Base-by-base conservation (phyloP, 805 yeast species). In the Ogataea ganodermae region DNA sequence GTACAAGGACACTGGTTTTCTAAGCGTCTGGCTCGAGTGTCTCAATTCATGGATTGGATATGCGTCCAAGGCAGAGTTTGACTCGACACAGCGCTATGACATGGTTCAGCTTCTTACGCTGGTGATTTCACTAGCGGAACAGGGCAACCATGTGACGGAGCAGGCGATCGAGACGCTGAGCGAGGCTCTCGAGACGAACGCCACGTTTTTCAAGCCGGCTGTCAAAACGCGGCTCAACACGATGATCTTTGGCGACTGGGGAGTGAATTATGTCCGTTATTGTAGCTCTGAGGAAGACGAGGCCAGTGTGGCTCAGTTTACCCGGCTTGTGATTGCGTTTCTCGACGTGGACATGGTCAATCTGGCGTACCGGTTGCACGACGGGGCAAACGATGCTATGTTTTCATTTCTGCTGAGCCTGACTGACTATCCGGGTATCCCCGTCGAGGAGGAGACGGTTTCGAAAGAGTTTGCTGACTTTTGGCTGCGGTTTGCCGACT, bases 401-500 rank as follows among this genome's bases (percentile, higher is more conserved):
- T 65, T 85, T 13, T 69, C 75, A 16, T 71, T 79, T 21, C 62
- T 85, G 16, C 50, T 83, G 14, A 71, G 71, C 44, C 59, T 86
- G 42, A 79, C 90, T 0, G 73, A 76, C 48, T 74, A 76, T 43
- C 81, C 83, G 1, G 79, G 84, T 2, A 51, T 63, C 5, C 85
- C 94, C 0, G 71, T 82, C 2, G 55, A 70, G 1, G 86, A 85
- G 31, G 95, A 86, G 61, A 62, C 65, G 13, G 69, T 83, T 6
- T 78, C 84, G 0, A 71, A 66, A 35, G 76, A 73, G 47, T 73
- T 86, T 58, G 70, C 83, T 7, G 78, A 79, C 27, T 84, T 86
- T 58, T 87, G 95, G 95, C 73, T 77, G 41, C 83, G 81, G 45
- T 65, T 85, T 26, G 76, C 82, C 6, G 89, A 84, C 47, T 68